Base-by-base conservation (phyloP, 352 stramenopile genomes). In the Thraustochytrium striatum region DNA sequence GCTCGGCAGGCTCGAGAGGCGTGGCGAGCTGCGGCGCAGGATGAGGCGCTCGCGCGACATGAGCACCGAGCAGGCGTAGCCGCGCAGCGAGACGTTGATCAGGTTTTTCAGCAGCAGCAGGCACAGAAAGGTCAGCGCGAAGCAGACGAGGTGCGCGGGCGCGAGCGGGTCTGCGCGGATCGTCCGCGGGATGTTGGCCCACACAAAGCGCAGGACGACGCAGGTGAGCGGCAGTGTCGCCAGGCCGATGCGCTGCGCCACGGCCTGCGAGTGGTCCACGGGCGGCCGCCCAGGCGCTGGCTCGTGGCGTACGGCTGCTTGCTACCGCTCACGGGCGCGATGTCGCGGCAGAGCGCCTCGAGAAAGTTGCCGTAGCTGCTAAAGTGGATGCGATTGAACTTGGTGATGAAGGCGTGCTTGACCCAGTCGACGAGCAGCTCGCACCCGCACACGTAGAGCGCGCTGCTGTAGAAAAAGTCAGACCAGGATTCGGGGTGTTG, bases 321-420 rank as follows among this genome's bases (percentile, higher is more conserved):
- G 35, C 52, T 30, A 38, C 68, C 68, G 9, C 65, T 28, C 16
- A 75, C 65, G 19, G 65, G 65, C 16, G 65, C 65, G 50, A 98
- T 86, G 81, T 98, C 95, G 13, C 91, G 90, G 13, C 92, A 94
- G 13, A 98, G 86, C 41, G 98, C 90, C 16, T 95, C 94, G 70
- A 91, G 89, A 84, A 97, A 98, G 82, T 98, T 96, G 65, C 88
- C 91, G 84, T 98, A 99, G 35, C 97, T 88, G 2, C 83, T 87
- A 39, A 93, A 92, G 41, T 93, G 88, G 57, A 99, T 93, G 53
- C 93, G 89, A 83, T 99, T 99, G 86, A 98, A 99, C 81, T 99
- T 99, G 61, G 93, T 98, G 81, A 99, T 98, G 85, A 99, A 99
- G 2, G 91, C 92, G 85, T 99, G 96, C 86, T 99, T 99, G 72